phyloP scores from a whole-genome alignment of 2,329 filamentous ascomycete genomes.

The Epichloe aotearoae region DNA sequence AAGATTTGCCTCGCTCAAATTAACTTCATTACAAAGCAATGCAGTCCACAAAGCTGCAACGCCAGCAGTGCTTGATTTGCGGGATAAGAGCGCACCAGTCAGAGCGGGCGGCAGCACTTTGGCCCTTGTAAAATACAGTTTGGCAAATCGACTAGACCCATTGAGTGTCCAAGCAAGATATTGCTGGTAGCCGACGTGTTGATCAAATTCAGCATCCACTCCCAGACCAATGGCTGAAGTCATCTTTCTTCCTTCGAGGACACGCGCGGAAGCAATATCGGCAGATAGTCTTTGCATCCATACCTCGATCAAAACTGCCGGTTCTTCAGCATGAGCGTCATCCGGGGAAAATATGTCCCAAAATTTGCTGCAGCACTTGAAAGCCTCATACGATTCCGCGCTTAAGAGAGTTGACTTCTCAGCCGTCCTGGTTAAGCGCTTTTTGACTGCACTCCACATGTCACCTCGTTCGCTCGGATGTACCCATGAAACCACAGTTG shows the following conservation, averaged over 20 bases:
- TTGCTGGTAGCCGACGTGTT: conserved; percentile 15
- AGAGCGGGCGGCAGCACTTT: conserved; percentile 14
- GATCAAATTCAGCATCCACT: conserved; percentile 11
- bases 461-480: conserved; percentile 15
- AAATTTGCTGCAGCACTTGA: conserved; percentile 24
- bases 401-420: conserved; percentile 19
- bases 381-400: conserved; percentile 26
- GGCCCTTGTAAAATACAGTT: conserved; percentile 14
- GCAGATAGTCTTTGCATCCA: conserved; percentile 22
- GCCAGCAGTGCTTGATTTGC: conserved; percentile 7
- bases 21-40: conserved; percentile 24
- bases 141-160: conserved; percentile 19
- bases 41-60: conserved; percentile 16
- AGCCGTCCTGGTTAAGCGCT: conserved; percentile 20
- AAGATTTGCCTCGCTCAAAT: conserved; percentile 22
- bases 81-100: conserved; percentile 12
- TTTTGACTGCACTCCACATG: conserved; percentile 22
- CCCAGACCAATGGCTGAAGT: conserved; percentile 8
- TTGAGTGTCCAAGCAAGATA: conserved; percentile 23
- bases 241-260: conserved; percentile 12
- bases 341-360: conserved; percentile 28
- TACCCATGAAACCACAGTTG: conserved; percentile 23
- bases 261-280: conserved; percentile 14
- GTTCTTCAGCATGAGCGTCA: conserved; percentile 15
- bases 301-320: conserved; percentile 18